phyloP scores from a whole-genome alignment of 106 monocot genomes.

The Xerophyta viscosa region DNA sequence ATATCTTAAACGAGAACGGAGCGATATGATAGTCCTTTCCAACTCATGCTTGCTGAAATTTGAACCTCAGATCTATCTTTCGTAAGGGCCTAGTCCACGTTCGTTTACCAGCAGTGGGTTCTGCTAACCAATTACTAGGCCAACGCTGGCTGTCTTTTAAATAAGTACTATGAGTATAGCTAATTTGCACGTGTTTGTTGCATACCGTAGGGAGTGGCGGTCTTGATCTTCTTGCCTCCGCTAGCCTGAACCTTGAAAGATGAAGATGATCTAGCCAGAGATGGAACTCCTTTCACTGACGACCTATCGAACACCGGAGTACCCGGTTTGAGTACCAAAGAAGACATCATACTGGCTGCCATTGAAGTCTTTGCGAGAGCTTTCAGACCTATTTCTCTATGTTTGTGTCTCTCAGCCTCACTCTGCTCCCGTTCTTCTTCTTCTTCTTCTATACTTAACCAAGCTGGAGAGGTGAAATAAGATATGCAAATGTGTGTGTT shows the following conservation, averaged over 20 bases:
- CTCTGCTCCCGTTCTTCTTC: not conserved
- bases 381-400: too few relatives aligned
- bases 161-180: too few relatives aligned
- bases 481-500: too few relatives aligned
- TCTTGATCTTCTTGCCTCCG: slow-evolving; percentile 76
- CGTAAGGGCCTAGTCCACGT: too few relatives aligned
- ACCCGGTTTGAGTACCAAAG: slow-evolving; percentile 20
- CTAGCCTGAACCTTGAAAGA: slow-evolving; percentile 46
- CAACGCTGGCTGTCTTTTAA: too few relatives aligned
- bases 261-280: slow-evolving; percentile 39
- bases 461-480: not conserved
- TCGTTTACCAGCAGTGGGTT: too few relatives aligned
- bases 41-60: too few relatives aligned
- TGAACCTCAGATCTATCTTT: too few relatives aligned
- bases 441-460: not conserved
- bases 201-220: slow-evolving; percentile 56
- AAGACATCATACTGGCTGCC: slow-evolving; percentile 25
- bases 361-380: slow-evolving; percentile 11
- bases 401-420: not conserved
- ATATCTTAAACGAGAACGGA: too few relatives aligned
- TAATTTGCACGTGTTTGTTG: too few relatives aligned
- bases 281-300: slow-evolving; percentile 29
- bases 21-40: too few relatives aligned
- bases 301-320: slow-evolving; percentile 6
- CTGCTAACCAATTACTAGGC: too few relatives aligned